phyloP scores from a whole-genome alignment of 305 asterid genomes.

The Salvia sclarea region DNA sequence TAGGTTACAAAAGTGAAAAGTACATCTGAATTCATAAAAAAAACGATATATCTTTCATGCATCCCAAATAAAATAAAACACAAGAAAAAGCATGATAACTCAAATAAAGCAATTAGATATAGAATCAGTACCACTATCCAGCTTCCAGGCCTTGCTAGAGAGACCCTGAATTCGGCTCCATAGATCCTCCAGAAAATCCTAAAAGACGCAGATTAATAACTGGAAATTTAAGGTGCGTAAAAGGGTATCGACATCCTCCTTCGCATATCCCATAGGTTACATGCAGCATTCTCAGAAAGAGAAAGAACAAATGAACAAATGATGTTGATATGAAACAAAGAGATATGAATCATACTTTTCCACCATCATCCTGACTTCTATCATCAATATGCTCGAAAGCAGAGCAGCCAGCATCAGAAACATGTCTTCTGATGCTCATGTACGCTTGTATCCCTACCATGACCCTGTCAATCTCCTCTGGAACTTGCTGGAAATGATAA shows the following conservation, averaged over 20 bases:
- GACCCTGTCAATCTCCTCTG: conserved; percentile 97
- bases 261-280: conserved; percentile 14
- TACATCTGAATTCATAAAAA: conserved; percentile 8
- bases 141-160: conserved; percentile 92
- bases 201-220: conserved; percentile 29
- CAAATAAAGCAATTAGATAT: conserved; percentile 27
- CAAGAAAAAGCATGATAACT: conserved; percentile 16
- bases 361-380: conserved; percentile 51
- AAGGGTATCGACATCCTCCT: conserved; percentile 13
- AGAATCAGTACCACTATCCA: conserved; percentile 77
- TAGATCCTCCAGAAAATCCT: conserved; percentile 96
- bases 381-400: conserved; percentile 63
- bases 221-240: conserved; percentile 15
- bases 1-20: conserved; percentile 2
- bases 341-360: conserved; percentile 54
- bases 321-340: conserved; percentile 11
- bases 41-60: conserved; percentile 12
- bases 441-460: conserved; percentile 94
- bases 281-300: conserved; percentile 25
- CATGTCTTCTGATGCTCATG: conserved; percentile 89
- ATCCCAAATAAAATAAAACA: conserved; percentile 20
- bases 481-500: conserved; percentile 81
- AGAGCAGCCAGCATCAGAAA: conserved; percentile 77
- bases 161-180: conserved; percentile 92
- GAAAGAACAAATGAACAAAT: conserved; percentile 17